Evolutionary conservation across 2,329 filamentous ascomycete genomes (phyloP).

Genomic region (Trichophyton verrucosum): DNA sequence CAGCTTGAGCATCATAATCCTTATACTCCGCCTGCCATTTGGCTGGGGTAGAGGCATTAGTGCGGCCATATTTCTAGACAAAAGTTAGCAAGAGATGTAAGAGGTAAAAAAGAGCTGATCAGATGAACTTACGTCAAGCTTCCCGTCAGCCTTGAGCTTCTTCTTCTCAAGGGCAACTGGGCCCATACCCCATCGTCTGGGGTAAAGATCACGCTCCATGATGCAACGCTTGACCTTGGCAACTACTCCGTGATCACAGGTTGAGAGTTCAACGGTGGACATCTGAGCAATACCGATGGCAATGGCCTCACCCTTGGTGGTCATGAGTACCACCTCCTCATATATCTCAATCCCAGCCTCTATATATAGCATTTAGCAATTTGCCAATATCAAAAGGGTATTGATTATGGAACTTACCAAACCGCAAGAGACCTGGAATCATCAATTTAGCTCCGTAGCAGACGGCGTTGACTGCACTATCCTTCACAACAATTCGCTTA

Average conservation of each 20-base stretch:
- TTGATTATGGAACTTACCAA: slow-evolving; percentile 46
- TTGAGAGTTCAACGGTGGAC: slow-evolving; percentile 93
- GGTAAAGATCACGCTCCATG: slow-evolving; percentile 98
- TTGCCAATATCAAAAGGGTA: neutral
- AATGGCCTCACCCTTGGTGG: slow-evolving; percentile 97
- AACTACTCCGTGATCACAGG: slow-evolving; percentile 93
- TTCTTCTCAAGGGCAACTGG: slow-evolving; percentile 94
- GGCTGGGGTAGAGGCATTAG: slow-evolving; percentile 84
- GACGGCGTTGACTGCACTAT: slow-evolving; percentile 88
- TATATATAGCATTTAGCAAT: slow-evolving; percentile 26
- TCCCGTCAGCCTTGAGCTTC: slow-evolving; percentile 97
- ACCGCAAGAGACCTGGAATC: slow-evolving; percentile 89
- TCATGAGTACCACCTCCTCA: slow-evolving; percentile 96
- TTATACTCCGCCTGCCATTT: slow-evolving; percentile 91
- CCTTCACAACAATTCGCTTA: slow-evolving; percentile 97
- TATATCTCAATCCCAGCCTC: slow-evolving; percentile 85
- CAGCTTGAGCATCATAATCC: slow-evolving; percentile 54
- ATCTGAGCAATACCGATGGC: slow-evolving; percentile 93
- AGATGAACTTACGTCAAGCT: slow-evolving; percentile 57
- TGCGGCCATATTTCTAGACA: slow-evolving; percentile 67
- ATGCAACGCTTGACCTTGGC: slow-evolving; percentile 99
- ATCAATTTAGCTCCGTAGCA: slow-evolving; percentile 99
- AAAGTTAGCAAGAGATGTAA: slow-evolving; percentile 23
- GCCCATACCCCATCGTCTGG: slow-evolving; percentile 88
- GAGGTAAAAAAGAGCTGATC: neutral